Evolutionary conservation across 2,329 filamentous ascomycete species (phyloP).

Genomic region (Hypoxylon sp.): DNA sequence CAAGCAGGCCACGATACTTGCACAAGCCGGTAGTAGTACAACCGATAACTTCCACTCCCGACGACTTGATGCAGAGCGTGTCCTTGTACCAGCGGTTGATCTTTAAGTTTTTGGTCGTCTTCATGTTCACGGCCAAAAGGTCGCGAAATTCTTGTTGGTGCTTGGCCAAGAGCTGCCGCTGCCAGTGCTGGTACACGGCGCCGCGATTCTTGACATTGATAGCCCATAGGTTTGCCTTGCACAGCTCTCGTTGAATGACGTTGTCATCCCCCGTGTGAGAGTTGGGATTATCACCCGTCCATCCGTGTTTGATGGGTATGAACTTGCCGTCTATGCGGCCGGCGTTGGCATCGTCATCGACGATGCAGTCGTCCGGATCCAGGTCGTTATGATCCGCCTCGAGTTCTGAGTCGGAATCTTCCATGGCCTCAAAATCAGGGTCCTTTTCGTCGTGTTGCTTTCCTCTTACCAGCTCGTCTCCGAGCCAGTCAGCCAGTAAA

Average conservation of each 20-base stretch:
- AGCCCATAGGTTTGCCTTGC: slow-evolving; percentile 63
- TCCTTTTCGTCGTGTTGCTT: slow-evolving; percentile 31
- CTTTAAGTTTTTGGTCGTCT: slow-evolving; percentile 60
- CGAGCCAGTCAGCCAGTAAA: slow-evolving; percentile 64
- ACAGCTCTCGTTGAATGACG: slow-evolving; percentile 49
- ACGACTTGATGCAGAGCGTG: slow-evolving; percentile 49
- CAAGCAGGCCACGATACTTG: slow-evolving; percentile 78
- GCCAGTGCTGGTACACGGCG: slow-evolving; percentile 71
- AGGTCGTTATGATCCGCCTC: too few species aligned
- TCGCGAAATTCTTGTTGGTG: slow-evolving; percentile 57
- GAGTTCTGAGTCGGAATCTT: slow-evolving; percentile 58
- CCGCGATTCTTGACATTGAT: slow-evolving; percentile 65
- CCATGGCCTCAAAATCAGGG: slow-evolving; percentile 40
- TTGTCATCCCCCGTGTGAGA: slow-evolving; percentile 37
- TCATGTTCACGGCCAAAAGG: slow-evolving; percentile 58
- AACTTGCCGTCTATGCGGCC: slow-evolving; percentile 55
- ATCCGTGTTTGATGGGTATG: slow-evolving; percentile 53
- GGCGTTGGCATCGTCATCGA: slow-evolving; percentile 47
- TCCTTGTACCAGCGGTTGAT: slow-evolving; percentile 67
- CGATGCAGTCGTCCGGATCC: slow-evolving; percentile 55
- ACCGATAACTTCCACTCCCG: slow-evolving; percentile 61
- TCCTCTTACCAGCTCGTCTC: slow-evolving; percentile 54
- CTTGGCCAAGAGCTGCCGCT: slow-evolving; percentile 59
- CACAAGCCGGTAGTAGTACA: slow-evolving; percentile 81
- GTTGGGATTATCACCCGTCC: slow-evolving; percentile 46